Percentiles rank a stretch among this genome's conserved stretches.
phyloP scores from a whole-genome alignment of 192 early-diverging fungal genomes.

The Cetraspora pellucida region DNA sequence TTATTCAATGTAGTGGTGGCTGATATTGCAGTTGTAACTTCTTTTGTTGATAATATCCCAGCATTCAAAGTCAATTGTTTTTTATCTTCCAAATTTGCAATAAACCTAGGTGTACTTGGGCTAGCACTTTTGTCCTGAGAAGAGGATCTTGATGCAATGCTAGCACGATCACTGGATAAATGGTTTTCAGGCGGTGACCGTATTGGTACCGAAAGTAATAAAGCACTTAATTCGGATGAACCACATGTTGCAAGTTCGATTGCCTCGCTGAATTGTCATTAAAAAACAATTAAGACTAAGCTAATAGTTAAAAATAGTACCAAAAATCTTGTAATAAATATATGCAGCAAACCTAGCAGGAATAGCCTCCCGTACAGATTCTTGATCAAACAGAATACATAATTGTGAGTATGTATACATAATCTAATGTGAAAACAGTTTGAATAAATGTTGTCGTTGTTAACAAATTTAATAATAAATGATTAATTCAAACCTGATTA shows the following conservation, averaged over 20 bases:
- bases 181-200: not conserved
- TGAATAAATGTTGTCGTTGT: too few relatives aligned
- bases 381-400: constrained; percentile 56
- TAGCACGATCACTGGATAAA: not conserved
- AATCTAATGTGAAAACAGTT: constrained; percentile 43
- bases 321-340: not conserved
- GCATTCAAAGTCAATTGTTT: not conserved
- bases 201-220: not conserved
- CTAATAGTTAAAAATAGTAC: not conserved
- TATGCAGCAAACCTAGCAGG: constrained; percentile 40
- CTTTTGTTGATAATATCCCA: not conserved
- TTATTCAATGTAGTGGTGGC: constrained; percentile 4
- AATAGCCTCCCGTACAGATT: constrained; percentile 54
- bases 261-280: not conserved
- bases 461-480: too few relatives aligned
- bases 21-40: not conserved
- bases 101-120: too few relatives aligned
- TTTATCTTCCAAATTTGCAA: constrained; percentile 1
- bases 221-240: not conserved
- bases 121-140: too few relatives aligned
- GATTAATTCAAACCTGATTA: constrained; percentile 45
- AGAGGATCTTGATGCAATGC: not conserved
- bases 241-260: not conserved
- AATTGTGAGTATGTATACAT: constrained; percentile 61
- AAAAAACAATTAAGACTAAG: too few relatives aligned